Evolutionary conservation across 2,329 filamentous ascomycete species (phyloP).

Genomic region (Rutstroemia sp.): DNA sequence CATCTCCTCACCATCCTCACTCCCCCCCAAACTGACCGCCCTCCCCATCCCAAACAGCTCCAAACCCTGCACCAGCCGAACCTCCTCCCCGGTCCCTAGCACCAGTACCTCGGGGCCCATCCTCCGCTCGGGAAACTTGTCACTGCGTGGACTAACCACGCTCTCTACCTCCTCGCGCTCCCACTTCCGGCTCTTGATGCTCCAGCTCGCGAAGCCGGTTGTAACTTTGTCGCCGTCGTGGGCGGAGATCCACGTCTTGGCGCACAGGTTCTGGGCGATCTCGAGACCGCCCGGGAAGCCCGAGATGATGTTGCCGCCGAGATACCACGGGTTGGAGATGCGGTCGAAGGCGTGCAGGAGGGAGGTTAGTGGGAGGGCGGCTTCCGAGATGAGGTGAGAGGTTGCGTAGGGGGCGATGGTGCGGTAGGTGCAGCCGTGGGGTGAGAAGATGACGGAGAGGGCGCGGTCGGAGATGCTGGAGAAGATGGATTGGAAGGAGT

Average conservation of each 20-base stretch:
- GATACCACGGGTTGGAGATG: conserved; percentile 52
- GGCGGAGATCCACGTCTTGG: conserved; percentile 52
- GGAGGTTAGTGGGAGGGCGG: conserved; percentile 54
- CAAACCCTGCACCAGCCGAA: conserved; percentile 30
- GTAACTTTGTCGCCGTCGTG: conserved; percentile 54
- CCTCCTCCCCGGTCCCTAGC: conserved; percentile 37
- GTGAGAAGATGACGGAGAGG: conserved; percentile 56
- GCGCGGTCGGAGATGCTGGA: conserved; percentile 35
- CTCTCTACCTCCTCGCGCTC: conserved; percentile 38
- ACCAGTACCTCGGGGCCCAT: conserved; percentile 36
- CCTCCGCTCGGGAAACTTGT: conserved; percentile 16
- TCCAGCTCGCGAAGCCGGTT: conserved; percentile 42
- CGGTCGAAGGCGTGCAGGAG: conserved; percentile 58
- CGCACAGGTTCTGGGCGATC: conserved; percentile 46
- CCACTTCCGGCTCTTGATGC: conserved; percentile 42
- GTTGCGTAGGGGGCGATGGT: conserved; percentile 44
- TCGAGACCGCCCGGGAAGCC: conserved; percentile 50
- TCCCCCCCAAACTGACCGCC: conserved; percentile 32
- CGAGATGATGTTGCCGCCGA: conserved; percentile 50
- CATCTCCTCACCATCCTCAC: not conserved
- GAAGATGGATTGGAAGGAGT: conserved; percentile 21
- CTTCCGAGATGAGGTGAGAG: conserved; percentile 46
- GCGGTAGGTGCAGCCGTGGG: conserved; percentile 51
- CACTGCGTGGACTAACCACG: conserved; percentile 25
- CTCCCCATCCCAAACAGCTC: conserved; percentile 13